These are phyloP conservation scores for Astrephomene gubernaculifera DNA, from an alignment of 139 green algal genomes.

Conservation along the genomic window DNA sequence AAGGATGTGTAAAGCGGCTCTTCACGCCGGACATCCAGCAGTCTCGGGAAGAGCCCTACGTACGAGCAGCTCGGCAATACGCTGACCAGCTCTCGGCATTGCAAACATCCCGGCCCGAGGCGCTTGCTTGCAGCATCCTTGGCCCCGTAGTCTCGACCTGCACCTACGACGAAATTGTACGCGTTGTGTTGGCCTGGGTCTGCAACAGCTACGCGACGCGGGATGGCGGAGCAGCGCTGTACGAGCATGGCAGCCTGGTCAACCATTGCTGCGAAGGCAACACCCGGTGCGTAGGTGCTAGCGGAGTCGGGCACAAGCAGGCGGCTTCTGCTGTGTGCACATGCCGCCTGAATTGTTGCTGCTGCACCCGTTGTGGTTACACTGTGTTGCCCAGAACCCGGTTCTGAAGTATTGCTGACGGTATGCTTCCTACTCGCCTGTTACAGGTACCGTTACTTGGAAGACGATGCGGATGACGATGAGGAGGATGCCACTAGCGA, in stretches of 20 bases:
- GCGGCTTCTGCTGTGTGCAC: too few species aligned
- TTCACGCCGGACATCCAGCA: neutral
- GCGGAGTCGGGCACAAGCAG: too few species aligned
- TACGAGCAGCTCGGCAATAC: constrained; percentile 13
- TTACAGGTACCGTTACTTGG: constrained; percentile 13
- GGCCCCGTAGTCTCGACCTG: neutral
- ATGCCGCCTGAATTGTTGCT: too few species aligned
- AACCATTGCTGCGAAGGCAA: constrained; percentile 41
- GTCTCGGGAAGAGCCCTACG: neutral
- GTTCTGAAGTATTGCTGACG: too few species aligned
- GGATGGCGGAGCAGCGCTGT: constrained; percentile 11
- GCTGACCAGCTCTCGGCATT: neutral
- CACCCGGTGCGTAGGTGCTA: constrained; percentile 6
- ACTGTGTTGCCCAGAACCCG: too few species aligned
- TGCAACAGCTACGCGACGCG: constrained; percentile 22
- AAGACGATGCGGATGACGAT: neutral
- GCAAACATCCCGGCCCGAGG: neutral
- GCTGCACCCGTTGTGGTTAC: too few species aligned
- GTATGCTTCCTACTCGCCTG: too few species aligned
- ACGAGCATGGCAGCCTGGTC: constrained; percentile 24
- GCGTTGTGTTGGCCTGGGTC: constrained; percentile 16
- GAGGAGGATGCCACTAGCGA: too few species aligned
- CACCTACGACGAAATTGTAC: neutral
- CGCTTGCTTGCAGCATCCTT: neutral
- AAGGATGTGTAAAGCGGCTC: neutral